Evolutionary conservation across 2,329 filamentous ascomycete species (phyloP).

Genomic region (Clonostachys sp.): DNA sequence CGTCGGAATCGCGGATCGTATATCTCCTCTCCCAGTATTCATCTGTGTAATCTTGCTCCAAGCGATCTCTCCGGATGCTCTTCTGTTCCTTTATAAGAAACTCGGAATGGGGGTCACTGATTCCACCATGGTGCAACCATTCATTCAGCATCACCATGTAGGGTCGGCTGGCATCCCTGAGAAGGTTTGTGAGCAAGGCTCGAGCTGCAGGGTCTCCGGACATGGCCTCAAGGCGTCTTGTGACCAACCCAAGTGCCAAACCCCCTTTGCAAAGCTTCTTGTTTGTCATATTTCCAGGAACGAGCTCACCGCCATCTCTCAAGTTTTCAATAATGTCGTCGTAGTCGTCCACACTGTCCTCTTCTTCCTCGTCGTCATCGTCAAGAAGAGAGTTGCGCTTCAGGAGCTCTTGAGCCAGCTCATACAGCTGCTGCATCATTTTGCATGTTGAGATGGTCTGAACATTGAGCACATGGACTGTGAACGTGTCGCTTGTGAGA

Average conservation of each 20-base stretch:
- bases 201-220: constrained; percentile 89
- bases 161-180: constrained; percentile 84
- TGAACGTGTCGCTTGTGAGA: constrained; percentile 83
- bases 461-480: constrained; percentile 86
- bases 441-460: constrained; percentile 87
- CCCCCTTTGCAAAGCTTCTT: constrained; percentile 98
- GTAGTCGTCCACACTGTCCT: constrained; percentile 76
- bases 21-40: constrained; percentile 99
- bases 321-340: constrained; percentile 91
- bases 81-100: constrained; percentile 95
- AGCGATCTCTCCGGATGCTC: constrained; percentile 83
- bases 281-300: constrained; percentile 71
- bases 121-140: constrained; percentile 94
- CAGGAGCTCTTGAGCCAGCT: constrained; percentile 79
- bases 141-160: constrained; percentile 99
- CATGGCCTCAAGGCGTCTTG: constrained; percentile 79
- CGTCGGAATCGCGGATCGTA: constrained; percentile 84
- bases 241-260: constrained; percentile 84
- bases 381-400: constrained; percentile 85
- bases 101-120: constrained; percentile 89
- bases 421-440: constrained; percentile 87
- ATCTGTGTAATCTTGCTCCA: constrained; percentile 96
- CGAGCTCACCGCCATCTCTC: constrained; percentile 78
- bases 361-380: constrained; percentile 67
- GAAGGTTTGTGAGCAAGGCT: constrained; percentile 71